Conservation (phyloP, 176 grass and related monocot genomes). For the Raddia guianensis region DNA sequence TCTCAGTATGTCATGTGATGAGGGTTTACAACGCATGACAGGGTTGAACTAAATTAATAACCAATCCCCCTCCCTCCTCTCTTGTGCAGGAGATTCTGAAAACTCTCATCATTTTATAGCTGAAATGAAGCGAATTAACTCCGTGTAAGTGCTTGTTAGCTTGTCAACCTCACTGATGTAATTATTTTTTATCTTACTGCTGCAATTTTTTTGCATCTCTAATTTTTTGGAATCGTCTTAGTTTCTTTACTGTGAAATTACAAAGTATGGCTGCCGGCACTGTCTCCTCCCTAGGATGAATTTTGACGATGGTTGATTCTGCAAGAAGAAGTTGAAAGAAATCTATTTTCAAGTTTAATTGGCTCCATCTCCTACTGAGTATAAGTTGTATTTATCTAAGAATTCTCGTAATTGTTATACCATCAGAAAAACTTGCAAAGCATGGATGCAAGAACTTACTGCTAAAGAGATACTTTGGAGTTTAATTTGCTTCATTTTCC, state of each 20-base stretch:
- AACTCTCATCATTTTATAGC: conserved; percentile 23
- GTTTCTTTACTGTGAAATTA: not conserved
- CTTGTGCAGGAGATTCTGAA: conserved; percentile 41
- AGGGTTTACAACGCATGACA: not conserved
- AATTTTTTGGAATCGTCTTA: not conserved
- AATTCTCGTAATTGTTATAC: too few species aligned
- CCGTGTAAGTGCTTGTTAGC: conserved; percentile 44
- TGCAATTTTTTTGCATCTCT: not conserved
- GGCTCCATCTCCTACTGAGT: not conserved
- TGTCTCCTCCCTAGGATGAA: not conserved
- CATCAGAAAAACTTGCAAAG: too few species aligned
- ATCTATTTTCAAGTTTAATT: not conserved
- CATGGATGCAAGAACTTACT: too few species aligned
- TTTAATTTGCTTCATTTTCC: too few species aligned
- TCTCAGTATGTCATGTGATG: conserved; percentile 5
- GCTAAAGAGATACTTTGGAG: too few species aligned
- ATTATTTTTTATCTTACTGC: conserved; percentile 31
- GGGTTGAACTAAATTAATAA: conserved; percentile 27
- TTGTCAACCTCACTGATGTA: not conserved
- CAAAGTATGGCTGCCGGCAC: not conserved
- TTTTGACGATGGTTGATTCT: conserved; percentile 6
- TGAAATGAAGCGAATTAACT: conserved; percentile 53
- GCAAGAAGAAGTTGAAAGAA: conserved; percentile 4
- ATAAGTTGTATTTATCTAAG: not conserved
- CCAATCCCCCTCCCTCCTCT: conserved; percentile 9